Evolutionary conservation across 108 stramenopile genomes (phyloP).

Genomic region (Cyclotella kingstonii): DNA sequence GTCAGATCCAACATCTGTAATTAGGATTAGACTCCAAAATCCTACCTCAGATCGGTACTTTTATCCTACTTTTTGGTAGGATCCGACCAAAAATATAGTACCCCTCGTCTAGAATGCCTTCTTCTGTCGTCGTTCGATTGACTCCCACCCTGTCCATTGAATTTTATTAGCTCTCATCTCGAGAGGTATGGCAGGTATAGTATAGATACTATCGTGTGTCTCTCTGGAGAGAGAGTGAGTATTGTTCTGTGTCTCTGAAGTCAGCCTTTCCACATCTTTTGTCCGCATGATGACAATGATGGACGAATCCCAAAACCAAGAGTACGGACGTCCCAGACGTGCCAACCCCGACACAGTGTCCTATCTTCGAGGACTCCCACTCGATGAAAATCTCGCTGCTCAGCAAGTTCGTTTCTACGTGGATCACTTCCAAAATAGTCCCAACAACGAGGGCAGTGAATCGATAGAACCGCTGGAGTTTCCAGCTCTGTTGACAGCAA

Average conservation of each 20-base stretch:
- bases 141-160: too few relatives aligned
- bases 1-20: too few relatives aligned
- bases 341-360: constrained; percentile 75
- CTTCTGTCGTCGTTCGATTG: too few relatives aligned
- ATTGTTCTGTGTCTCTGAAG: background rate
- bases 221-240: too few relatives aligned
- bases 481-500: constrained; percentile 63
- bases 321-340: constrained; percentile 76
- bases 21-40: too few relatives aligned
- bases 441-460: constrained; percentile 2
- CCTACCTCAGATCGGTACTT: too few relatives aligned
- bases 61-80: too few relatives aligned
- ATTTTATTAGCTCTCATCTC: too few relatives aligned
- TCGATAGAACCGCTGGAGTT: constrained; percentile 45
- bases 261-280: background rate
- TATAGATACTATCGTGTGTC: too few relatives aligned
- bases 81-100: too few relatives aligned
- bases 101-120: too few relatives aligned
- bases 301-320: constrained; percentile 16
- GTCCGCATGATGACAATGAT: constrained; percentile 4
- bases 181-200: too few relatives aligned
- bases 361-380: constrained; percentile 73
- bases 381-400: constrained; percentile 55
- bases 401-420: constrained; percentile 59
- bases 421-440: constrained; percentile 16